Evolutionary conservation across 2,329 filamentous ascomycete species (phyloP), one percentile per base, ranked within the genome.

Genomic region (Ceratocystis colombiana): DNA sequence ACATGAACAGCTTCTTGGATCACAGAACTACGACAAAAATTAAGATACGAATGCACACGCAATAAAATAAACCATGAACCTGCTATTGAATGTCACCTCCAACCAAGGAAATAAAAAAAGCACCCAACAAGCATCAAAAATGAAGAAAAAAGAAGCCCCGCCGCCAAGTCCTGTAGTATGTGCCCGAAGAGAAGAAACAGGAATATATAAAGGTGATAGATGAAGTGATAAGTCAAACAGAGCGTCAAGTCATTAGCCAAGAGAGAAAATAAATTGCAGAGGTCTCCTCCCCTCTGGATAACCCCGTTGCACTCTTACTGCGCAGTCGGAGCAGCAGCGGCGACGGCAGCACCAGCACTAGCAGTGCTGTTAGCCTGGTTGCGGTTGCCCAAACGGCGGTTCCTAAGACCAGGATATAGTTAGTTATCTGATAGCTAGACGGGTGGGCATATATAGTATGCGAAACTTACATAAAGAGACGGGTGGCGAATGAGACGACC

Each of bases 381-480:
- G 61, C 61, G 61, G 3, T 63, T 48, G 25, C 61, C 20, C 7
- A 67, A 41, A 17, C 55, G 66, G 59, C 63, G 63, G 63, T 67
- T 67, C 57, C 66, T 67, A 30, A 25, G 6, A 25, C 8, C 17
- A 15, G 12, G 20, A 22, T 5, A 5, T 46, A 30, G 57, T 59
- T 17, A 41, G 30, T 20, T 15, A 22, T 17, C 22, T 45, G 20
- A 20, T 20, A n/a, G n/a, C 46, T 4, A 48, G 6, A 10, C n/a
- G 46, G n/a, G 17, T 7, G 33, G 22, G 25, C n/a, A 22, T 8
- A 33, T 8, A 6, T 30, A 3, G 5, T 1, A 8, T 53, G 5
- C 15, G 17, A n/a, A 65, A 80, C 87, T 82, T 78, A 90, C 89
- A 92, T 90, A 75, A 92, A 82, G 67, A 79, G 82, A 73, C 88